Percentiles rank a stretch among this genome's conserved stretches.
Conservation (phyloP, 2,329 filamentous ascomycete species). For the Nemania bipapillata region DNA sequence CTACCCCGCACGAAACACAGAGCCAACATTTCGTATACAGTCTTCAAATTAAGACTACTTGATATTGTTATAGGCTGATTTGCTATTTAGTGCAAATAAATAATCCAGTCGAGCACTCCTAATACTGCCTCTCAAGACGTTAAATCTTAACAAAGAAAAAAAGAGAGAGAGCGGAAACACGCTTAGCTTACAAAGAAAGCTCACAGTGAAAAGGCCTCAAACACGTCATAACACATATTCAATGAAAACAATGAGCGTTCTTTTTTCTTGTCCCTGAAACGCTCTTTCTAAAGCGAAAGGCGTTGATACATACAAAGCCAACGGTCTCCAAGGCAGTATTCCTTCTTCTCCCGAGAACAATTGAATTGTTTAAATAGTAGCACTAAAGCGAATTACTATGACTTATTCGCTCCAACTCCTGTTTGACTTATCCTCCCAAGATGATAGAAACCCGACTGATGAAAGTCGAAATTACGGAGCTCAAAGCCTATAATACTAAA, state of each 20-base stretch:
- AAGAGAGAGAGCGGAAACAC: no score
- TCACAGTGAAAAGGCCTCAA: no score
- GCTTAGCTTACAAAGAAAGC: no score
- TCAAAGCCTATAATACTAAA: neutral
- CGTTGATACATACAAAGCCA: conserved; percentile 14
- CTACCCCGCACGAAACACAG: neutral
- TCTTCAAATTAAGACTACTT: neutral
- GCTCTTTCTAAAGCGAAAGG: no score
- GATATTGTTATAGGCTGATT: no score
- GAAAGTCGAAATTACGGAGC: neutral
- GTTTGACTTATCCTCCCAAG: neutral
- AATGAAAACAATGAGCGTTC: neutral
- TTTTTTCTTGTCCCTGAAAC: neutral
- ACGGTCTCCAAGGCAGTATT: neutral
- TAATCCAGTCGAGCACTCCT: no score
- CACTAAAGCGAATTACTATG: neutral
- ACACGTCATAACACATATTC: no score
- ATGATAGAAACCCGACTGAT: neutral
- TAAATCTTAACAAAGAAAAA: no score
- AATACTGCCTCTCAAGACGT: no score
- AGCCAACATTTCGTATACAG: neutral
- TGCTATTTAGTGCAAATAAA: no score
- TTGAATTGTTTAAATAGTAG: conserved; percentile 12
- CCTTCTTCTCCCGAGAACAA: conserved; percentile 19
- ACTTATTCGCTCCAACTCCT: no score